phyloP scores from a whole-genome alignment of 2,329 filamentous ascomycete species.

The Alternaria triticina region DNA sequence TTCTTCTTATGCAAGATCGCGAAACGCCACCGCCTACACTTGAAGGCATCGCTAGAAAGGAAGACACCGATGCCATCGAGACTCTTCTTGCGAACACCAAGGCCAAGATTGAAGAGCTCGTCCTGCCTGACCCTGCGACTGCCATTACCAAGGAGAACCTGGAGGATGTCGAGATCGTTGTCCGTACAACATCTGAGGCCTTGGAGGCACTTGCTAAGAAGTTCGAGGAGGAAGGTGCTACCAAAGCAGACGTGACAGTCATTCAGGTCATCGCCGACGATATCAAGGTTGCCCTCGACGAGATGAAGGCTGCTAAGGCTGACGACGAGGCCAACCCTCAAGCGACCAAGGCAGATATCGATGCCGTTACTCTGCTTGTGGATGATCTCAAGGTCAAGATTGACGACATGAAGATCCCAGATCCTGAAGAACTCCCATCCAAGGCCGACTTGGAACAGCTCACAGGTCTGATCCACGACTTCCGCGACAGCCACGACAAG shows the following conservation, averaged over 20 bases:
- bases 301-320: slow-evolving; percentile 60
- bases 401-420: slow-evolving; percentile 73
- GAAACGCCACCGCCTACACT: slow-evolving; percentile 29
- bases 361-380: slow-evolving; percentile 78
- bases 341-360: slow-evolving; percentile 81
- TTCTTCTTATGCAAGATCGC: slow-evolving; percentile 48
- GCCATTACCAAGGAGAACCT: slow-evolving; percentile 68
- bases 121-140: slow-evolving; percentile 68
- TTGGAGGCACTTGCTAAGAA: slow-evolving; percentile 71
- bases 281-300: slow-evolving; percentile 76
- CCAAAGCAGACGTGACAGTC: slow-evolving; percentile 78
- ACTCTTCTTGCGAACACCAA: slow-evolving; percentile 90
- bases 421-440: slow-evolving; percentile 72
- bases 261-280: slow-evolving; percentile 82
- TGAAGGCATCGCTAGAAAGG: slow-evolving; percentile 70
- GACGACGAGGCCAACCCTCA: slow-evolving; percentile 62
- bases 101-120: slow-evolving; percentile 81
- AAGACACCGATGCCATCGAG: slow-evolving; percentile 90
- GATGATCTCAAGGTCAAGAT: slow-evolving; percentile 84
- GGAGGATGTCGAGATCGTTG: slow-evolving; percentile 68
- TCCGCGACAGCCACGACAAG: slow-evolving; percentile 66
- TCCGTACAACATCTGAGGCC: slow-evolving; percentile 77
- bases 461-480: slow-evolving; percentile 57
- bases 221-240: slow-evolving; percentile 71
- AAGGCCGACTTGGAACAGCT: slow-evolving; percentile 78